A percentile compares a stretch with the other conserved stretches of the same genome.
These are phyloP conservation scores for Talaromyces nanjingensis DNA, from an alignment of 495 filamentous ascomycete species.

Conservation along the genomic window DNA sequence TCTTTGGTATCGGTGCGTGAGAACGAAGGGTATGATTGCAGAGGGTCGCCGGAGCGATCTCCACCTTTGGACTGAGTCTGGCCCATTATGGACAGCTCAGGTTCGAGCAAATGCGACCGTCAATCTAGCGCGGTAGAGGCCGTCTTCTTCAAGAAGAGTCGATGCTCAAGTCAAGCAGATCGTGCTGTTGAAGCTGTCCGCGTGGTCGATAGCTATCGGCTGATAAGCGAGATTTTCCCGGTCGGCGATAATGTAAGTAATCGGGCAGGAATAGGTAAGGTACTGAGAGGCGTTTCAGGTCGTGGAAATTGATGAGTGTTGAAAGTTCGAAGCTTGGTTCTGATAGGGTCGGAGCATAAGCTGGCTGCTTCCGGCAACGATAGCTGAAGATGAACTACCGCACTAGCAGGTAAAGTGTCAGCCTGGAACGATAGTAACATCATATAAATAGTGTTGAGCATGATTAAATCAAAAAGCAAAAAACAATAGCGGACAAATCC, in stretches of 20 bases:
- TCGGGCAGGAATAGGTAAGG: neutral
- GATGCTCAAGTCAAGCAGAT: neutral
- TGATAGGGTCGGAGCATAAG: conserved; percentile 1
- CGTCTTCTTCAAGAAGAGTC: neutral
- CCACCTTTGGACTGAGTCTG: conserved; percentile 83
- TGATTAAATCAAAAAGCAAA: neutral
- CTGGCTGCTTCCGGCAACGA: conserved; percentile 1
- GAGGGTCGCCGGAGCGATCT: conserved; percentile 45
- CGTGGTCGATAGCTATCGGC: neutral
- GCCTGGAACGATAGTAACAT: neutral
- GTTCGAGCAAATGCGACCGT: neutral
- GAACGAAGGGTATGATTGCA: conserved; percentile 85
- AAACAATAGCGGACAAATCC: neutral
- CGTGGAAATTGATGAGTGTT: neutral
- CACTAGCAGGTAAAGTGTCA: neutral
- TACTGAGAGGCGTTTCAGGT: neutral
- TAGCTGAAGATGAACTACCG: neutral
- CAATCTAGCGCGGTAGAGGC: neutral
- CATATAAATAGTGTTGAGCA: neutral
- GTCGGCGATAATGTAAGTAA: neutral
- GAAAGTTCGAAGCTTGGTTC: neutral
- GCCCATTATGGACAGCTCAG: conserved; percentile 58
- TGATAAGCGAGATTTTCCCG: neutral
- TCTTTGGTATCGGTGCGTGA: conserved; percentile 93
- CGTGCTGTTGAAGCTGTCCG: neutral